Percentiles rank a stretch among this genome's conserved stretches.
Evolutionary conservation across 106 monocot species (phyloP).

Genomic region (Phalaenopsis equestris): DNA sequence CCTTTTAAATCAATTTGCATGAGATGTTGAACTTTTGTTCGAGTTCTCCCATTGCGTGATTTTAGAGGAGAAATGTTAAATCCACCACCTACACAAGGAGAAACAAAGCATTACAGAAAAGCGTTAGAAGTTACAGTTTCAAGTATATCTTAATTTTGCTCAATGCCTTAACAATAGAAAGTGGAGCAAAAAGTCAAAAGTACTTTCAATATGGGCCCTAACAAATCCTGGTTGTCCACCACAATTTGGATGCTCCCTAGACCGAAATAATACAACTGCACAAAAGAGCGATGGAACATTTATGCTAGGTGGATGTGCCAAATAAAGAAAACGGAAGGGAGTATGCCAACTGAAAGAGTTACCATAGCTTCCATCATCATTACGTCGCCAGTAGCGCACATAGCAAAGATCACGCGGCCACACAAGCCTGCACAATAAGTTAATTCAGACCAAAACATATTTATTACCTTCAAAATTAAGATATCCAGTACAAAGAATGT

Average conservation of each 20-base stretch:
- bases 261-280: constrained; percentile 88
- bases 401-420: constrained; percentile 99
- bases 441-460: not conserved
- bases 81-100: constrained; percentile 59
- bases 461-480: not conserved
- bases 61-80: constrained; percentile 89
- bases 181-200: not conserved
- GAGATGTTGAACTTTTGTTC: constrained; percentile 88
- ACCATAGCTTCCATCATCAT: constrained; percentile 99
- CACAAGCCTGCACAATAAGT: constrained; percentile 54
- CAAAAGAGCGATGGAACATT: constrained; percentile 2
- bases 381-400: constrained; percentile 93
- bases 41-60: constrained; percentile 58
- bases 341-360: constrained; percentile 9
- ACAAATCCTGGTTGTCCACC: constrained; percentile 82
- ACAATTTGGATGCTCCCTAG: constrained; percentile 77
- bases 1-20: constrained; percentile 98
- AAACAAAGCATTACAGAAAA: not conserved
- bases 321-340: not conserved
- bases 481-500: not conserved
- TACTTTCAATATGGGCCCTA: constrained; percentile 82
- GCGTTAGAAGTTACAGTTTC: not conserved
- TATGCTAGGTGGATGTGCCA: constrained; percentile 5
- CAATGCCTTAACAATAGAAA: not conserved
- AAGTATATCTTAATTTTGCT: not conserved